Evolutionary conservation across 345 rosid species (phyloP), one percentile per base, ranked within the genome.

Genomic region (Eucalyptus viminalis): DNA sequence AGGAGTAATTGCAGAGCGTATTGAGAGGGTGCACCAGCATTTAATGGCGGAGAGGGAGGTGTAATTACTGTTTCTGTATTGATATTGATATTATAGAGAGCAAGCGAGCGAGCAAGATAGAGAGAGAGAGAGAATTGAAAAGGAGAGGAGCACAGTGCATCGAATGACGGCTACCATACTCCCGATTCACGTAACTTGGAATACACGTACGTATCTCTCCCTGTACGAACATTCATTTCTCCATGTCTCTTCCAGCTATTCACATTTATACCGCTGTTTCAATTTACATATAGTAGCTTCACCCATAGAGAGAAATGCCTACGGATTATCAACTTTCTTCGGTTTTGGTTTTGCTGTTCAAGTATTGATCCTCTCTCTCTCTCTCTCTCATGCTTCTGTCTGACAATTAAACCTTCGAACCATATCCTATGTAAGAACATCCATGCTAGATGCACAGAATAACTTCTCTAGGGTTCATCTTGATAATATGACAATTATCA

Each of bases 1-100:
- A 91, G 93, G 94, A 95, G 96, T 95, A 91, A 95, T 92, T 95
- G 96, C 94, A 89, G 95, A 94, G 94, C 90, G 95, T 86, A 91
- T 92, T 91, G 96, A 94, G 95, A 93, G 95, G 96, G 94, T 94
- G 97, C 95, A 91, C 92, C 90, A 17, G 97, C 97, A 96, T 95
- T 95, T 94, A 96, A 93, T 96, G 94, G 95, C 40, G 92, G 92
- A 88, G 92, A 92, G 89, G 91, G 90, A 45, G 91, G 88, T 89
- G 88, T 62, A 50, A 89, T 87, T 89, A 69, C 86, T 24, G 87
- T 22, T 60, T 40, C 85, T 76, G 85, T 76, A 40, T 76, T 76
- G 90, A 72, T n/a, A n/a, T 89, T 40, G 56, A 72, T 80, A 40
- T 50, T 9, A 50, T 86, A 88, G 90, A 91, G 88, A 88, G 89